A percentile compares a stretch with the other conserved stretches of the same genome.
Conservation (phyloP, 805 yeast genomes). For the Torulaspora delbrueckii region DNA sequence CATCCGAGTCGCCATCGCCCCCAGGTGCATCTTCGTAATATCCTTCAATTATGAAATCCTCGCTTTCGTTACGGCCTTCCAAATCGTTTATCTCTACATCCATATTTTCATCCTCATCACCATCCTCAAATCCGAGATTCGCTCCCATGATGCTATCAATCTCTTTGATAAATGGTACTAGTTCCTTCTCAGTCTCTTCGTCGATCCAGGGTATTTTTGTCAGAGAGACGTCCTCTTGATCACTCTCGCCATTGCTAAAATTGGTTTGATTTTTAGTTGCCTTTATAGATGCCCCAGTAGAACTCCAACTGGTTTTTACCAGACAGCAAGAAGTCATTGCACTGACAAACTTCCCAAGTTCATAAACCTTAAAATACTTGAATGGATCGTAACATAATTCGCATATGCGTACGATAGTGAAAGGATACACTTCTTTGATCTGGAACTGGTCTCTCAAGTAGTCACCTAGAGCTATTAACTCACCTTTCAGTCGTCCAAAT, state of each 20-base stretch:
- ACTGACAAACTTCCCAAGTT: constrained; percentile 41
- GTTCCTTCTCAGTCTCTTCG: constrained; percentile 15
- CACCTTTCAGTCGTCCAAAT: constrained; percentile 3
- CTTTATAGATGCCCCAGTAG: constrained; percentile 1
- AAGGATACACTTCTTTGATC: constrained; percentile 36
- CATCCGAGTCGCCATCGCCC: constrained; percentile 16
- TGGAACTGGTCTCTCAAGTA: constrained; percentile 19
- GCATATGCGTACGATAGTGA: constrained; percentile 45
- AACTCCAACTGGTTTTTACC: constrained; percentile 20
- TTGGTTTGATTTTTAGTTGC: not conserved
- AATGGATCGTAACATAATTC: constrained; percentile 46
- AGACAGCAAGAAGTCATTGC: constrained; percentile 37
- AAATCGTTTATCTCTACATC: constrained; percentile 13
- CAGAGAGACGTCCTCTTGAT: constrained; percentile 29
- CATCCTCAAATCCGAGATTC: constrained; percentile 33
- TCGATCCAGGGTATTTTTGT: constrained; percentile 29
- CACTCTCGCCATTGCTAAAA: constrained; percentile 1
- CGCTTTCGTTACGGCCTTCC: constrained; percentile 10
- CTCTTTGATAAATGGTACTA: constrained; percentile 27
- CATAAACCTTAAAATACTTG: constrained; percentile 35
- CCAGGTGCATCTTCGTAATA: constrained; percentile 18
- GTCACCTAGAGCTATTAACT: constrained; percentile 12
- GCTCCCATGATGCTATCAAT: constrained; percentile 32
- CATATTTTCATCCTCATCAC: constrained; percentile 29
- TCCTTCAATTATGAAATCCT: constrained; percentile 19